Conservation (phyloP, 78 protist species). For the Dictyostelium firmibasis region DNA sequence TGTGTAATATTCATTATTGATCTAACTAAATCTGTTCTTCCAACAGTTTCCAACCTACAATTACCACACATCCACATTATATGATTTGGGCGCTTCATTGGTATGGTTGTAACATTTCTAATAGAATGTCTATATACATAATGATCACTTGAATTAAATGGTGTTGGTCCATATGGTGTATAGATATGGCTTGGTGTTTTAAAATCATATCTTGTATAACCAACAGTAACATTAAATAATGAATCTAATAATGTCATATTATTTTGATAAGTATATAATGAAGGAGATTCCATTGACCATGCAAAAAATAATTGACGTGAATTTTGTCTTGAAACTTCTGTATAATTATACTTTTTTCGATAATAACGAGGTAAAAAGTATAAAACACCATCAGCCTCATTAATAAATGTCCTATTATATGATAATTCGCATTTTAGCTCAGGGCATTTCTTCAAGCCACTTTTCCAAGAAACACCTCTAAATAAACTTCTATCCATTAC, state of each 20-base stretch:
- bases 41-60: not conserved
- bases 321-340: not conserved
- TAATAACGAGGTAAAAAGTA: not conserved
- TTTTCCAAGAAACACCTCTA: not conserved
- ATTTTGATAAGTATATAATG: not conserved
- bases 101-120: not conserved
- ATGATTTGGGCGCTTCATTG: not conserved
- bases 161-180: not conserved
- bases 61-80: not conserved
- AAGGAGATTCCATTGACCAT: not conserved
- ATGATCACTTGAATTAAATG: not conserved
- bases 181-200: not conserved
- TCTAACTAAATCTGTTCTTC: not conserved
- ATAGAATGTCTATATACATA: not conserved
- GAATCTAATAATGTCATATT: not conserved
- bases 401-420: not conserved
- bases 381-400: not conserved
- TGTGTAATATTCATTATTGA: not conserved
- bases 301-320: not conserved
- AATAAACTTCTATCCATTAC: not conserved
- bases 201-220: not conserved
- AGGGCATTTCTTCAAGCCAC: not conserved
- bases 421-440: not conserved
- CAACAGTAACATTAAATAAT: not conserved
- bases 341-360: not conserved